Base-by-base conservation (phyloP, 2,329 filamentous ascomycete genomes). In the Venturia aucupariae region DNA sequence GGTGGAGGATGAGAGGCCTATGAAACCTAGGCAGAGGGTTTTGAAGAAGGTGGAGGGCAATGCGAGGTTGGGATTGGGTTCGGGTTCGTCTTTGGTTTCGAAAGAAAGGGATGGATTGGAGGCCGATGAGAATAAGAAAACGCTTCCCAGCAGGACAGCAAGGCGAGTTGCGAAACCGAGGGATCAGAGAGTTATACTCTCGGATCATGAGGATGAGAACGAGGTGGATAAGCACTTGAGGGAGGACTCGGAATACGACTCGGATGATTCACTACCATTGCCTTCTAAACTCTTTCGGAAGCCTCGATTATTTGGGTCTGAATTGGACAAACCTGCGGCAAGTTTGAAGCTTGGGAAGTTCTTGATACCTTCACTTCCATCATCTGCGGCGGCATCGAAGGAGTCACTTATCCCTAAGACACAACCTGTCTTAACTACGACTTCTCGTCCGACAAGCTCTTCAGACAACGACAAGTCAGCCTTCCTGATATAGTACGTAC, bases 401-500 rank as follows among this genome's bases (percentile, higher is more conserved):
- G 15, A 46, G 24, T 57, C 41, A 19, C n/a, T 27, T 1, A 1
- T 22, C 2, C 38, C 4, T 35, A 32, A 44, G 32, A 38, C 32
- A 60, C 35, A 38, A 32, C 35, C 48, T 30, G 17, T 22, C 10
- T 51, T 54, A 13, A 4, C 63, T 60, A 27, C 55, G 46, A 22
- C n/a, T 1, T 42, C 46, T 35, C 63, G 46, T n/a, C 46, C 63
- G 22, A 64, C 46, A 2, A 57, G 51, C 55, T 64, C 63, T 10
- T 64, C 63, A 22, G 55, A 38, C 19, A 39, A 38, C 30, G 63
- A 61, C 63, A 60, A 62, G 32, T 61, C 57, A 17, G 64, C 64
- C 10, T 46, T 65, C n/a, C 46, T 65, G 27, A 32, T 27, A 22
- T 65, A 65, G 62, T 60, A 64, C 22, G 62, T 64, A 4, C 30